Evolutionary conservation across 2,329 filamentous ascomycete species (phyloP).

Genomic region (Xylaria sp.): DNA sequence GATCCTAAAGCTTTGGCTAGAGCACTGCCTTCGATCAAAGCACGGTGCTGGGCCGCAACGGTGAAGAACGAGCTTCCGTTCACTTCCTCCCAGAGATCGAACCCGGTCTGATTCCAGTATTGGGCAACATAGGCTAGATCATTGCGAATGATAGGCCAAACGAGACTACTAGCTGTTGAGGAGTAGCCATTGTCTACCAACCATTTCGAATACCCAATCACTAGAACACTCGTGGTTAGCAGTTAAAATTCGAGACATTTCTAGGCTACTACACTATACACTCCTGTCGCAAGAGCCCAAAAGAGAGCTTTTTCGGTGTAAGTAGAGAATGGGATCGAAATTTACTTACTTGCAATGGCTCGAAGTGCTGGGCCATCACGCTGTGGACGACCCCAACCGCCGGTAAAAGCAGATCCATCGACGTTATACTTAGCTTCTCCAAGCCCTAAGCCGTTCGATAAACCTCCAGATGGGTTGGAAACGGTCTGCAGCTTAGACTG

Average conservation of each 20-base stretch:
- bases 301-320: background rate
- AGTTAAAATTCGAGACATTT: background rate
- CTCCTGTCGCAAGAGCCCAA: no score
- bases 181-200: conserved; percentile 70
- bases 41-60: conserved; percentile 69
- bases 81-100: conserved; percentile 86
- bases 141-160: conserved; percentile 78
- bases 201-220: conserved; percentile 76
- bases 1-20: conserved; percentile 69
- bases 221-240: background rate
- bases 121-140: conserved; percentile 77
- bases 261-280: no score
- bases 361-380: conserved; percentile 79
- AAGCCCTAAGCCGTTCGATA: conserved; percentile 59
- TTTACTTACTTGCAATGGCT: conserved; percentile 60
- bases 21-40: conserved; percentile 69
- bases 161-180: conserved; percentile 56
- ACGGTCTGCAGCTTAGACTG: conserved; percentile 71
- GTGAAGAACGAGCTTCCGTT: conserved; percentile 82
- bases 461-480: conserved; percentile 70
- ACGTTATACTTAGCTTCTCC: conserved; percentile 78
- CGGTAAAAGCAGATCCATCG: conserved; percentile 67
- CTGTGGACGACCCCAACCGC: conserved; percentile 78
- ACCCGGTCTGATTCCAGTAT: conserved; percentile 71
- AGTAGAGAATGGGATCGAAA: background rate